These are phyloP conservation scores for Trichophyton simii DNA, from an alignment of 2,329 filamentous ascomycete genomes.

Conservation along the genomic window DNA sequence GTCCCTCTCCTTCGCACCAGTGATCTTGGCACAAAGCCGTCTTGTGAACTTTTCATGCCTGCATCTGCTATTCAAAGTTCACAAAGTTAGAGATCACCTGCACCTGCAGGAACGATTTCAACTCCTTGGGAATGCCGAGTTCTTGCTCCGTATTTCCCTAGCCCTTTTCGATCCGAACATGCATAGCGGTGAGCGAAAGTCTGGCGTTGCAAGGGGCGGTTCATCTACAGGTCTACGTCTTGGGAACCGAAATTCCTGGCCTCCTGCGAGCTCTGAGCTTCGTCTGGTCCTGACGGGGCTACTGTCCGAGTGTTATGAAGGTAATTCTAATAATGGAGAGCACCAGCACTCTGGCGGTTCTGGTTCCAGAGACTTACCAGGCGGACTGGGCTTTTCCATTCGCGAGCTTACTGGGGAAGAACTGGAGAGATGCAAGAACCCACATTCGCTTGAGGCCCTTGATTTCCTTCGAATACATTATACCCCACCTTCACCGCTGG, in stretches of 20 bases:
- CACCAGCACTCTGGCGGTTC: constrained; percentile 13
- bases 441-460: constrained; percentile 71
- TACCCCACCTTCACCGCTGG: constrained; percentile 58
- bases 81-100: constrained; percentile 60
- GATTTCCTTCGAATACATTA: constrained; percentile 87
- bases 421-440: constrained; percentile 70
- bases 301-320: constrained; percentile 58
- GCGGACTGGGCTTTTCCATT: constrained; percentile 69
- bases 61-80: constrained; percentile 60
- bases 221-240: constrained; percentile 70
- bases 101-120: constrained; percentile 67
- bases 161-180: constrained; percentile 77
- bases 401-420: constrained; percentile 67
- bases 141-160: constrained; percentile 65
- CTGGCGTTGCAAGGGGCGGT: constrained; percentile 56
- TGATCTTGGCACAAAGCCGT: constrained; percentile 60
- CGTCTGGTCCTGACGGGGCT: constrained; percentile 78
- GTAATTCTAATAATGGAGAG: constrained; percentile 12
- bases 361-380: constrained; percentile 42
- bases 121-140: constrained; percentile 71
- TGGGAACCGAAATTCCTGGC: constrained; percentile 73
- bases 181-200: constrained; percentile 60
- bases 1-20: constrained; percentile 58
- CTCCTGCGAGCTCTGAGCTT: constrained; percentile 87
- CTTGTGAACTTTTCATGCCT: constrained; percentile 68